Evolutionary conservation across 306 rosid species (phyloP).

Genomic region (Vachellia collinsii): DNA sequence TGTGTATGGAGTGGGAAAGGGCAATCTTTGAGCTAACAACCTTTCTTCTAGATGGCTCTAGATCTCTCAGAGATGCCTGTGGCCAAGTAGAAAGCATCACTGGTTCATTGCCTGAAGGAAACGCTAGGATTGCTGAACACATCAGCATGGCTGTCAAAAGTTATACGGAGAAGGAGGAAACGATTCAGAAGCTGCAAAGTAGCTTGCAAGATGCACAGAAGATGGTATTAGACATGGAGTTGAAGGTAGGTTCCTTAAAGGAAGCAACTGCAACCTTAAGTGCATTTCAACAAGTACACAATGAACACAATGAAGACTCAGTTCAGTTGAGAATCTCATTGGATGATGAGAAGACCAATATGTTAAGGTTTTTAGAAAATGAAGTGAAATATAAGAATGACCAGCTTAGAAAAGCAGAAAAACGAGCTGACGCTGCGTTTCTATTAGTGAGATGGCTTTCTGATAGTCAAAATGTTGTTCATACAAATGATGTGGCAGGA

Average conservation of each 20-base stretch:
- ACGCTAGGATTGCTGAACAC: conserved; percentile 63
- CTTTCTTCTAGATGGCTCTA: conserved; percentile 88
- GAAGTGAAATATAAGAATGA: conserved; percentile 48
- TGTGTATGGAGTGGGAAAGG: conserved; percentile 78
- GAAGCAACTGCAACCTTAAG: conserved; percentile 74
- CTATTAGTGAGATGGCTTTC: conserved; percentile 62
- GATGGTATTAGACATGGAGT: conserved; percentile 69
- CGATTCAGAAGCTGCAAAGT: conserved; percentile 64
- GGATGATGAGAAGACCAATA: conserved; percentile 59
- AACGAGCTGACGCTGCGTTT: conserved; percentile 58
- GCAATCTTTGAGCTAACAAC: conserved; percentile 78
- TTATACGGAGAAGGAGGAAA: conserved; percentile 84
- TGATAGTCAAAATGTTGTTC: conserved; percentile 46
- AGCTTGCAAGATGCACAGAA: conserved; percentile 83
- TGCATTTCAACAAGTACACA: conserved; percentile 56
- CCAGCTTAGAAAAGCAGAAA: conserved; percentile 55
- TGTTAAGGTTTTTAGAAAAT: conserved; percentile 48
- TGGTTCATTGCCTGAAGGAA: conserved; percentile 70
- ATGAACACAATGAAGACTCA: conserved; percentile 46
- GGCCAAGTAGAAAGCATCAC: conserved; percentile 73
- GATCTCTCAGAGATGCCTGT: conserved; percentile 81
- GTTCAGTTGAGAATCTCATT: conserved; percentile 44
- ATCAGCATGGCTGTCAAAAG: conserved; percentile 72
- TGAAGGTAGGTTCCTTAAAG: conserved; percentile 74
- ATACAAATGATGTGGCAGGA: conserved; percentile 32